phyloP scores from a whole-genome alignment of 495 filamentous ascomycete genomes.

The Talaromyces nanjingensis region DNA sequence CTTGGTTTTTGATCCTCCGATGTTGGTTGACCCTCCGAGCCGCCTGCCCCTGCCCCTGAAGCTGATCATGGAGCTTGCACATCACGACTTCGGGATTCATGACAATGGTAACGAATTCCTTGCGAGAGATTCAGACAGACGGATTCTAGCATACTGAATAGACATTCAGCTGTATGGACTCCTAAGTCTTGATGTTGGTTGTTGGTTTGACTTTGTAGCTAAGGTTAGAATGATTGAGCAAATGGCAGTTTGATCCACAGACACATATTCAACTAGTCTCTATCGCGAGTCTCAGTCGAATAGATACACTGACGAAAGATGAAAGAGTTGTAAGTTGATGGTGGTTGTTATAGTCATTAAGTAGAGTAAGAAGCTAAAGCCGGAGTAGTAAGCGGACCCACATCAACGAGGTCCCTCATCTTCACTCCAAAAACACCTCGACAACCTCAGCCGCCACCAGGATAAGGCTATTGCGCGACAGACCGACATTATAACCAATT shows the following conservation, averaged over 20 bases:
- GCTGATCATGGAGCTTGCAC: neutral
- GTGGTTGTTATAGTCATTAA: too few species aligned
- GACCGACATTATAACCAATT: neutral
- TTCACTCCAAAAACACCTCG: neutral
- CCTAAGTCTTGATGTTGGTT: neutral
- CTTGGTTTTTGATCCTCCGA: neutral
- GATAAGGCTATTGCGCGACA: neutral
- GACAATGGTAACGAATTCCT: neutral
- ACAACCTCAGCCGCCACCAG: neutral
- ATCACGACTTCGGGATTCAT: neutral
- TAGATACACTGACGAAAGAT: too few species aligned
- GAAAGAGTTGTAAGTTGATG: neutral
- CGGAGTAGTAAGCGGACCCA: neutral
- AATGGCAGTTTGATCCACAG: neutral
- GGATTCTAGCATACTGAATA: neutral
- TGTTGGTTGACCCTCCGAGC: neutral
- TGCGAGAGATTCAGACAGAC: neutral
- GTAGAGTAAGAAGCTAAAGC: neutral
- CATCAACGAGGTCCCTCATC: neutral
- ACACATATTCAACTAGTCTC: neutral
- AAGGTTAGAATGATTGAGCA: neutral
- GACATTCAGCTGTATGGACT: neutral
- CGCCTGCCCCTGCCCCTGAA: neutral
- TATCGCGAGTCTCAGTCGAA: too few species aligned
- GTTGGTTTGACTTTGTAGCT: neutral